Evolutionary conservation across 2,329 filamentous ascomycete species (phyloP), one percentile per base, ranked within the genome.

Genomic region (Talaromyces sp.): DNA sequence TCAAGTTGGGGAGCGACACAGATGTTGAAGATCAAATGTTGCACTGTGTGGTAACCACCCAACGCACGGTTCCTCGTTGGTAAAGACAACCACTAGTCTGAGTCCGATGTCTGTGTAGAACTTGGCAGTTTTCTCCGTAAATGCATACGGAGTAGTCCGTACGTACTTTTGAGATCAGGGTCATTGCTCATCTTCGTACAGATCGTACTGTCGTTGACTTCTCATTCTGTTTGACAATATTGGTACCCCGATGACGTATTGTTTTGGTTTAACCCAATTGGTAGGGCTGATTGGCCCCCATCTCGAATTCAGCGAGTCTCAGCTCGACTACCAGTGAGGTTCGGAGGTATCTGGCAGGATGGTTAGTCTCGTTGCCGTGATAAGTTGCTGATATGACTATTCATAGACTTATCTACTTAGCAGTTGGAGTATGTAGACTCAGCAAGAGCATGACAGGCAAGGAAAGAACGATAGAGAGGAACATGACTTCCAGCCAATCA

Each of bases 271-370:
- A 56, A 25, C 53, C 53, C 53, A 36, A 38, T 56, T 22, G 29
- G 29, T 56, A 56, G 31, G 53, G 53, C 31, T 56, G 53, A 56
- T 56, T 56, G 53, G 53, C 53, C 53, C 51, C 53, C 19, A 22
- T 36, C 31, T 56, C n/a, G 51, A 17, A n/a, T 54, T 31, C 27
- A 29, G 27, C 7, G 27, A 11, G 27, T 56, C 31, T 38, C 53
- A 36, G 53, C 53, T 56, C 19, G 53, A 38, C 15, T 22, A 3
- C n/a, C 53, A 38, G 19, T 22, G 11, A 38, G 3, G 29, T 11
- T 5, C 22, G 17, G 8, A 34, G 8, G 29, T n/a, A 54, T 54
- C 5, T 19, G 15, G 45, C 1, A n/a, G 29, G 34, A 31, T 10
- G 6, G 5, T 11, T 1, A 31, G 2, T 10, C 1, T 31, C 1